Evolutionary conservation across 345 rosid genomes (phyloP).

Genomic region (Eucalyptus viminalis): DNA sequence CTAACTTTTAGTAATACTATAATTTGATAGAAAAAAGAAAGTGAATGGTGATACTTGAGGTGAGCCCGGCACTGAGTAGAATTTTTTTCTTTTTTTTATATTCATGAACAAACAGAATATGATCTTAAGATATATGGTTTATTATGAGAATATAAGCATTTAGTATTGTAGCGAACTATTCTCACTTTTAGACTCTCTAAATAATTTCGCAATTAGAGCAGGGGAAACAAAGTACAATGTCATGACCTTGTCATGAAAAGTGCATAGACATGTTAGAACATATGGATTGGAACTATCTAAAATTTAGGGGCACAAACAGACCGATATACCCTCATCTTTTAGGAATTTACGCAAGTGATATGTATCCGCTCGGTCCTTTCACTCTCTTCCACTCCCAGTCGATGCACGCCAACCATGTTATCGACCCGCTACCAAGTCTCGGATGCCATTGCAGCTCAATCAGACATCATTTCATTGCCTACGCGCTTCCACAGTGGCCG

Average conservation of each 20-base stretch:
- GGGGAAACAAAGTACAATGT: neutral
- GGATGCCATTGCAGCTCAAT: neutral
- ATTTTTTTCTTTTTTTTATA: neutral
- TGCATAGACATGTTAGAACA: neutral
- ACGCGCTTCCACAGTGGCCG: fast-evolving
- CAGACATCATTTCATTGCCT: no score
- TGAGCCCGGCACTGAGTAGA: neutral
- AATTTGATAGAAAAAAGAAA: neutral
- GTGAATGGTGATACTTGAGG: neutral
- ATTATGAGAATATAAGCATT: neutral
- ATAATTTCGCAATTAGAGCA: neutral
- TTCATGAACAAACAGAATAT: neutral
- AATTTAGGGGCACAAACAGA: neutral
- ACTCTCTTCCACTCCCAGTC: neutral
- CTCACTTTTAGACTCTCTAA: neutral
- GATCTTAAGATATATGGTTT: neutral
- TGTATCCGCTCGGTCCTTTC: neutral
- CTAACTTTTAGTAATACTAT: neutral
- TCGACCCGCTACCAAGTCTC: neutral
- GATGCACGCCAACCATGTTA: neutral
- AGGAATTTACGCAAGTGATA: neutral
- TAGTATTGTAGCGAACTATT: neutral
- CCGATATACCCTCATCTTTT: neutral
- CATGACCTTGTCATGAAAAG: neutral
- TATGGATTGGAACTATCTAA: neutral